These are phyloP conservation scores for Tetracladium maxilliforme DNA, from an alignment of 2,329 filamentous ascomycete genomes.

Conservation along the genomic window DNA sequence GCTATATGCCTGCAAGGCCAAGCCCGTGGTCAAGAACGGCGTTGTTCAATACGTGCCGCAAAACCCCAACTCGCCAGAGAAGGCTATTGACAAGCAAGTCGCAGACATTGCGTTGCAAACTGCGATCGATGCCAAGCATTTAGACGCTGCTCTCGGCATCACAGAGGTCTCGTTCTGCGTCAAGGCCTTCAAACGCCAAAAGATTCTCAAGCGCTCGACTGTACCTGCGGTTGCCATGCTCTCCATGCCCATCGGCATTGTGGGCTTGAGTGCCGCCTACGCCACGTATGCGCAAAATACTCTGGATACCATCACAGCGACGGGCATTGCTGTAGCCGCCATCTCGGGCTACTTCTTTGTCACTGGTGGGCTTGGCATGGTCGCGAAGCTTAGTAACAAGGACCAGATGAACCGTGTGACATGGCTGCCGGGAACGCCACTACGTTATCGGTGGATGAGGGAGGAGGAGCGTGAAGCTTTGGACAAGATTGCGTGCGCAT, in stretches of 20 bases:
- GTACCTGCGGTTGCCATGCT: constrained; percentile 41
- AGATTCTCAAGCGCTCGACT: constrained; percentile 48
- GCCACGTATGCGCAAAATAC: constrained; percentile 53
- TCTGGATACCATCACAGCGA: constrained; percentile 65
- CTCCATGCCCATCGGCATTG: constrained; percentile 44
- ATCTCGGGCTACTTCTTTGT: constrained; percentile 73
- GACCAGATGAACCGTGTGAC: constrained; percentile 92
- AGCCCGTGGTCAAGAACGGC: constrained; percentile 44
- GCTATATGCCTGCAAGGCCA: constrained; percentile 72
- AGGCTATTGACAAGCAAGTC: constrained; percentile 56
- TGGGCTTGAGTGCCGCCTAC: too few species aligned
- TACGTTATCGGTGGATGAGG: constrained; percentile 70
- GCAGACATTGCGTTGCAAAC: constrained; percentile 63
- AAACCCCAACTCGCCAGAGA: constrained; percentile 53
- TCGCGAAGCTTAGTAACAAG: constrained; percentile 76
- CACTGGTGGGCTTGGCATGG: constrained; percentile 66
- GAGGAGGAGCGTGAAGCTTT: constrained; percentile 83
- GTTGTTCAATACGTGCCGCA: constrained; percentile 43
- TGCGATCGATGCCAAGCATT: constrained; percentile 65
- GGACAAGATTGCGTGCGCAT: constrained; percentile 74
- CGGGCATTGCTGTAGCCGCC: constrained; percentile 63
- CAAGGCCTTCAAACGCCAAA: constrained; percentile 50
- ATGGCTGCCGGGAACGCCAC: constrained; percentile 70
- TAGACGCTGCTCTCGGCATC: constrained; percentile 64
- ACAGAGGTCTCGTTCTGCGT: constrained; percentile 55